Conservation (phyloP, 2,329 filamentous ascomycete genomes). For the Thelonectria blattea region DNA sequence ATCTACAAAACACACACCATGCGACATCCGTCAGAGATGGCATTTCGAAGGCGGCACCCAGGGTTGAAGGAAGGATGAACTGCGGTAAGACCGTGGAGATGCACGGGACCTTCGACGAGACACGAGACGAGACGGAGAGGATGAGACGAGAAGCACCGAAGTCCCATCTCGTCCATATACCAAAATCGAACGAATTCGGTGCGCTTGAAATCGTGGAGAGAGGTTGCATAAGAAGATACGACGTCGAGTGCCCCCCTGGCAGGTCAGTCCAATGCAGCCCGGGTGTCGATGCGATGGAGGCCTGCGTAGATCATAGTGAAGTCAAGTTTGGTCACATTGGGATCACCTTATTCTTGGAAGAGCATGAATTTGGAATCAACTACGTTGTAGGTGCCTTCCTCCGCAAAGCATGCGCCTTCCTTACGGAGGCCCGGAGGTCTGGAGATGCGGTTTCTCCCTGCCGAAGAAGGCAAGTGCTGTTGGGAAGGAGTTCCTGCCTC, state of each 20-base stretch:
- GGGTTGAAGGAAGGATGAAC: not conserved
- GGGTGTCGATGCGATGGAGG: not conserved
- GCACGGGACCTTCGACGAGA: constrained; percentile 1
- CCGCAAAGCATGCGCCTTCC: not conserved
- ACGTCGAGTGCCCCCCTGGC: not conserved
- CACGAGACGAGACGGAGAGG: constrained; percentile 5
- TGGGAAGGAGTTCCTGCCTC: not conserved
- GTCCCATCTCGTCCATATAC: constrained; percentile 1
- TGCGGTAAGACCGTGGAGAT: not conserved
- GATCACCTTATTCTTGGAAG: not conserved
- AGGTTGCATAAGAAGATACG: constrained; percentile 1
- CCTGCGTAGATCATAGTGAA: not conserved
- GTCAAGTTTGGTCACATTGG: not conserved
- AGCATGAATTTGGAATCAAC: not conserved
- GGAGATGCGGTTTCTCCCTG: not conserved
- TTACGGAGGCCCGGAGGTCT: not conserved
- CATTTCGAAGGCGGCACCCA: not conserved
- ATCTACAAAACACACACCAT: constrained; percentile 3
- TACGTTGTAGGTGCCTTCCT: not conserved
- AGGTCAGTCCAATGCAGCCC: not conserved
- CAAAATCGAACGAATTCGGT: not conserved
- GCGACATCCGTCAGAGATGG: constrained; percentile 8
- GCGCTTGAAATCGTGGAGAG: not conserved
- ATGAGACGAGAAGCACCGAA: not conserved
- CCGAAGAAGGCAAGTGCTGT: not conserved